Evolutionary conservation across 2,329 filamentous ascomycete species (phyloP).

Genomic region (Monosporascus sp.): DNA sequence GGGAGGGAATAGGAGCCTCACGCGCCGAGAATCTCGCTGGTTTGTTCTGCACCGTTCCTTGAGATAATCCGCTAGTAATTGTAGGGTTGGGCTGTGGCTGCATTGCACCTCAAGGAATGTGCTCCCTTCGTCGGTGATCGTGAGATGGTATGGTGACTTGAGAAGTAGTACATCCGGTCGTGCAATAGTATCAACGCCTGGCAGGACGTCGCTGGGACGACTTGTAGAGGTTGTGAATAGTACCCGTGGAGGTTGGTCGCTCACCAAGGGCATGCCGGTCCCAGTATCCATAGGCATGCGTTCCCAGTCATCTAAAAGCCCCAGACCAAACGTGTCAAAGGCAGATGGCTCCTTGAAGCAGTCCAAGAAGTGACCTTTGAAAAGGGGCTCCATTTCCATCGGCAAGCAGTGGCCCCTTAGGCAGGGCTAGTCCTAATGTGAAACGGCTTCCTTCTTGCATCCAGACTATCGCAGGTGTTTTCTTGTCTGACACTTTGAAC

Average conservation of each 20-base stretch:
- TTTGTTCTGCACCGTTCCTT: constrained; percentile 42
- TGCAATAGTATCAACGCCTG: constrained; percentile 34
- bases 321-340: not conserved
- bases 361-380: constrained; percentile 28
- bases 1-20: constrained; percentile 2
- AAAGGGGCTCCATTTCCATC: constrained; percentile 29
- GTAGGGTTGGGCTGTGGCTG: constrained; percentile 41
- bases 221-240: not conserved
- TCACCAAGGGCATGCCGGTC: constrained; percentile 16
- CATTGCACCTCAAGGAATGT: constrained; percentile 36
- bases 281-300: constrained; percentile 31
- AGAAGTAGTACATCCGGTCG: constrained; percentile 43
- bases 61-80: constrained; percentile 40
- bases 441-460: constrained; percentile 31
- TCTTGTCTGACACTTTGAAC: constrained; percentile 14
- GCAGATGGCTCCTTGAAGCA: constrained; percentile 27
- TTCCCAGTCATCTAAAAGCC: constrained; percentile 37
- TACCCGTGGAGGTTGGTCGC: not conserved
- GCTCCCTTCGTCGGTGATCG: constrained; percentile 24
- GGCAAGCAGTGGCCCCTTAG: constrained; percentile 25
- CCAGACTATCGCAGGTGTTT: constrained; percentile 32
- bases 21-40: constrained; percentile 23
- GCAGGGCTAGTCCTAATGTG: constrained; percentile 27
- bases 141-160: constrained; percentile 42
- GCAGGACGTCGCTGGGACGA: constrained; percentile 28